Evolutionary conservation across 257 asterid genomes (phyloP).

Genomic region (Nicotiana undulata): DNA sequence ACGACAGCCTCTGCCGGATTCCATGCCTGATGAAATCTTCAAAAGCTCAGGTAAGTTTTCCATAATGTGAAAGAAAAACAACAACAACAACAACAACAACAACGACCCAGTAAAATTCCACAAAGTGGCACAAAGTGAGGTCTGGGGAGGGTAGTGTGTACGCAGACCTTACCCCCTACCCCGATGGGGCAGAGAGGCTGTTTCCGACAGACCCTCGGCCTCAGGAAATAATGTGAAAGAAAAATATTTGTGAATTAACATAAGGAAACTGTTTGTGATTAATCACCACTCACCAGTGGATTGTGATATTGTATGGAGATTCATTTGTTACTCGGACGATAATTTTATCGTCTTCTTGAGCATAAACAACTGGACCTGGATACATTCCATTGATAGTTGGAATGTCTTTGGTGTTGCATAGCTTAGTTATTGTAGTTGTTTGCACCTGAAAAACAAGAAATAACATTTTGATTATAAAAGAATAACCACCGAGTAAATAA

Average conservation of each 20-base stretch:
- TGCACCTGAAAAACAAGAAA: slow-evolving; percentile 24
- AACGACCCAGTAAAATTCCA: too few species aligned
- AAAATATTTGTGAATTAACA: neutral
- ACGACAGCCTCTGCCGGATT: slow-evolving; percentile 43
- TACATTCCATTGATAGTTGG: slow-evolving; percentile 42
- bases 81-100: too few species aligned
- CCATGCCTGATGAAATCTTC: slow-evolving; percentile 48
- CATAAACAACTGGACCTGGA: slow-evolving; percentile 59
- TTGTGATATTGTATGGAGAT: slow-evolving; percentile 48
- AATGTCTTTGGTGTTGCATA: slow-evolving; percentile 35
- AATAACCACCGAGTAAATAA: neutral
- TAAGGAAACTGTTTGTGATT: neutral
- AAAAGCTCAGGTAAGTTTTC: neutral
- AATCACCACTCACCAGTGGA: slow-evolving; percentile 56
- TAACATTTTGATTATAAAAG: neutral
- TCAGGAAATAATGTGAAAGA: neutral
- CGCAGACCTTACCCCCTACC: too few species aligned
- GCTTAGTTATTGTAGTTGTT: slow-evolving; percentile 39
- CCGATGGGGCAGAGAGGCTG: too few species aligned
- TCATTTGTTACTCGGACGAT: slow-evolving; percentile 34
- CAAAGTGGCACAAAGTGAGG: too few species aligned
- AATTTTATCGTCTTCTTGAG: slow-evolving; percentile 54
- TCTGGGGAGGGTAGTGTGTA: too few species aligned
- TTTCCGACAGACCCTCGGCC: too few species aligned
- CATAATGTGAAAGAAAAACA: neutral